Base-by-base conservation (phyloP, 345 rosid genomes). In the Pistacia atlantica region DNA sequence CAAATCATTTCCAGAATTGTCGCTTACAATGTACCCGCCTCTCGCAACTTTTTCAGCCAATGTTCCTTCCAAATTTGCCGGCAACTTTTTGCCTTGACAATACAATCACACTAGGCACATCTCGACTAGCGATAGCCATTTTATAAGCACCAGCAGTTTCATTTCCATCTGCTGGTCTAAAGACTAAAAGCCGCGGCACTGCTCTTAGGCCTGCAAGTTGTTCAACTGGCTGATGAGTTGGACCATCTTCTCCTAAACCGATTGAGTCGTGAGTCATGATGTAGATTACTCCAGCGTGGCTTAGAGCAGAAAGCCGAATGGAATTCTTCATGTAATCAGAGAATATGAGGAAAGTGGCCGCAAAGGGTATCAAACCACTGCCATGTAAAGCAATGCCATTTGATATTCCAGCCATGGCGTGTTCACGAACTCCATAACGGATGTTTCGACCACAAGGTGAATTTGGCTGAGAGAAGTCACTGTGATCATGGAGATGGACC, bases 161-260 rank as follows among this genome's bases (percentile, higher is more conserved):
- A 4, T 85, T 83, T 3, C 86, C 84, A 0, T 85, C 88, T 0
- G 83, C 86, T 0, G 83, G 86, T 46, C 88, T 66, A 67, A 85
- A 71, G n/a, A 83, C 77, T 42, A 80, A 74, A 56, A 80, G 73
- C 38, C 57, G 60, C 0, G 84, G 84, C 75, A 83, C 69, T 1
- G 86, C 86, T 57, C 83, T 51, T 35, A 85, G 75, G 66, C 86
- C 79, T 9, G 81, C 80, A 10, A 85, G 79, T 38, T 85, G 84
- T 67, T 85, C 86, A 20, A 83, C 66, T 11, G 84, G 84, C 79
- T 85, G 86, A 60, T 85, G 84, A 49, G 84, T 85, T 8, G 83
- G 88, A 12, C 84, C 86, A 68, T 85, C 84, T 78, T 85, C 86
- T 22, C 88, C 84, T 2, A 81, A 80, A 65, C 86, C 86, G 8